Base-by-base conservation (phyloP, 108 stramenopile species). In the Nitzschia sp. region DNA sequence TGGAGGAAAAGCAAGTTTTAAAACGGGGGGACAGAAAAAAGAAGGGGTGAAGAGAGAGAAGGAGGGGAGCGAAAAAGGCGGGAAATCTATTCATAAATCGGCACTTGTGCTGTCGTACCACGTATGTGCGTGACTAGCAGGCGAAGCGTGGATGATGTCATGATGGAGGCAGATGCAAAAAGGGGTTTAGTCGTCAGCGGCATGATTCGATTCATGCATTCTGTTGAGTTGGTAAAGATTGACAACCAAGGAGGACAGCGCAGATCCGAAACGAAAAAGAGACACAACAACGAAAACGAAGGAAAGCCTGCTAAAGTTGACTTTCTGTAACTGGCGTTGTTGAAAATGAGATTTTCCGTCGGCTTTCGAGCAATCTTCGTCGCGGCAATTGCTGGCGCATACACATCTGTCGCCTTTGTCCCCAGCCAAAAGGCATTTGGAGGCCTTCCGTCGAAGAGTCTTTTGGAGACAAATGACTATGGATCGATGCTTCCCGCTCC, bases 351-450 rank as follows among this genome's bases (percentile, higher is more conserved):
- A 19, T 51, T 51, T 19, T 23, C 21, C 13, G 18, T 5, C 19
- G n/a, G 49, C 21, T 17, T 23, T 51, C 49, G 21, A 51, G 49
- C 49, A 21, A 19, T 17, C 4, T 4, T 19, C 21, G 49, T 51
- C 5, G 13, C 21, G 8, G 49, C 49, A 19, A 4, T 51, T 19
- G 49, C 42, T 9, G 60, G 35, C 4, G 15, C 42, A 17, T 23
- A 24, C 2, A 18, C 60, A n/a, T 61, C 35, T 38, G 31, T 21
- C n/a, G 60, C 60, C 29, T 61, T 61, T 38, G 36, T 42, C 8
- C 35, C 60, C 49, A 23, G 21, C n/a, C 49, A 51, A 51, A 51
- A 19, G 49, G 49, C 49, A 9, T 23, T 51, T 21, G 49, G 13
- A 19, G 49, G 18, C 11, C 21, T 51, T 51, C 49, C 6, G 13